These are phyloP conservation scores for Cladosporium sphaerospermum DNA, from an alignment of 2,329 filamentous ascomycete genomes.

Conservation along the genomic window DNA sequence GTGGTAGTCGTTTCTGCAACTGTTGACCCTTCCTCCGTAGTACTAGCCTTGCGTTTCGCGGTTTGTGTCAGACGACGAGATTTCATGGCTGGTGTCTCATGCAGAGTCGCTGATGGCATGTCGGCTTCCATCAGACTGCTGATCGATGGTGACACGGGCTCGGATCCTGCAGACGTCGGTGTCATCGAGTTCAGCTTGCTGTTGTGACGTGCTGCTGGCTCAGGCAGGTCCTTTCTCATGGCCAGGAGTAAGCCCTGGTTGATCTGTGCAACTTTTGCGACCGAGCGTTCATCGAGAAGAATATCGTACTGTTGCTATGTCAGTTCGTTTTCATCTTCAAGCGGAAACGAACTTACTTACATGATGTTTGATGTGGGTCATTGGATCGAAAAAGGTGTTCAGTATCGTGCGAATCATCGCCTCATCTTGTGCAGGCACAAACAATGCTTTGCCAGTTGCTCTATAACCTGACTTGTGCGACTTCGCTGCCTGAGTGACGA, in stretches of 20 bases:
- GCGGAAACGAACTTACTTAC: not conserved
- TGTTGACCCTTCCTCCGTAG: not conserved
- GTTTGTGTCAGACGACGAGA: not conserved
- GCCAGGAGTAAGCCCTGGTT: not conserved
- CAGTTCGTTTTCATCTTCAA: not conserved
- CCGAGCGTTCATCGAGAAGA: slow-evolving; percentile 31
- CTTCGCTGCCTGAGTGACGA: slow-evolving; percentile 16
- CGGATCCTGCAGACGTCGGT: too few relatives aligned
- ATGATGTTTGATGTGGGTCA: slow-evolving; percentile 8
- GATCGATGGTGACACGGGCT: too few relatives aligned
- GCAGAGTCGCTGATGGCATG: not conserved
- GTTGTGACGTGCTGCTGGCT: not conserved
- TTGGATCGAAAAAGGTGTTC: slow-evolving; percentile 23
- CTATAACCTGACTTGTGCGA: slow-evolving; percentile 17
- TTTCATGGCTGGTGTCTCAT: not conserved
- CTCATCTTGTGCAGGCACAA: slow-evolving; percentile 18
- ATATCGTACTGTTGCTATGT: slow-evolving; percentile 36
- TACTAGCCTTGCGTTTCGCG: not conserved
- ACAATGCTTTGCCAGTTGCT: slow-evolving; percentile 16
- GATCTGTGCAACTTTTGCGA: slow-evolving; percentile 19
- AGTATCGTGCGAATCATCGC: slow-evolving; percentile 21
- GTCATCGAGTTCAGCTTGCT: too few relatives aligned
- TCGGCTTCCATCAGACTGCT: too few relatives aligned
- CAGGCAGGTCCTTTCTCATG: not conserved
- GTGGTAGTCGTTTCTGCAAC: not conserved